Evolutionary conservation across 2,329 filamentous ascomycete species (phyloP), one percentile per base, ranked within the genome.

Genomic region (Aspergillus bombycis): DNA sequence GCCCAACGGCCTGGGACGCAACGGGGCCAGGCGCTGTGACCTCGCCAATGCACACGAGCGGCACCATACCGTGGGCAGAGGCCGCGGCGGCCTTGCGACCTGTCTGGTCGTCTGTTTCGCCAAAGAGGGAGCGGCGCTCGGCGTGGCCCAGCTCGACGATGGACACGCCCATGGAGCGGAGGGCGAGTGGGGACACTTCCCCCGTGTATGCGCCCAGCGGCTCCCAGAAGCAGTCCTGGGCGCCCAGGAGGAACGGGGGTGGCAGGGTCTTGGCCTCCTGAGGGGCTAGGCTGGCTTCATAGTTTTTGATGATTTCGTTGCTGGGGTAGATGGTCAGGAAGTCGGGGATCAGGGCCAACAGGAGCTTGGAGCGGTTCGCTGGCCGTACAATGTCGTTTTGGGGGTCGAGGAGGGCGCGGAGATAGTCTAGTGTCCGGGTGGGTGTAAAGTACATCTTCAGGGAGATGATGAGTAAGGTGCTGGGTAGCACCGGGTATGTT

Each of bases 81-180:
- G 87, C 87, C 0, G 91, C 91, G 0, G 83, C 84, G 0, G 91
- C 91, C 78, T 95, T 95, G 64, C 80, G 84, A 0, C 88, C 88
- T 0, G 90, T 86, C 48, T 83, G 80, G 19, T 81, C 84, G 70
- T 95, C 90, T n/a, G 88, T 91, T 81, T 96, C 92, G 19, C 85
- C 85, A 71, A 94, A 93, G 23, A 92, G 75, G 2, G 87, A 79
- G 57, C 91, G 83, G 6, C 92, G 85, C 78, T 96, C 93, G 1
- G 92, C 92, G 74, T 96, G 93, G 1, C 91, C 91, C 7, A 96
- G 82, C 73, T 94, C 91, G 11, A 95, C 89, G 56, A 96, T 85
- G 21, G 82, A 83, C 57, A 88, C 91, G 46, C 91, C 91, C 0
- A 91, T 83, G 62, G 90, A 86, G 57, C 82, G 80, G 28, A 96